Base-by-base conservation (phyloP, 106 monocot species). In the Chionographis japonica region DNA sequence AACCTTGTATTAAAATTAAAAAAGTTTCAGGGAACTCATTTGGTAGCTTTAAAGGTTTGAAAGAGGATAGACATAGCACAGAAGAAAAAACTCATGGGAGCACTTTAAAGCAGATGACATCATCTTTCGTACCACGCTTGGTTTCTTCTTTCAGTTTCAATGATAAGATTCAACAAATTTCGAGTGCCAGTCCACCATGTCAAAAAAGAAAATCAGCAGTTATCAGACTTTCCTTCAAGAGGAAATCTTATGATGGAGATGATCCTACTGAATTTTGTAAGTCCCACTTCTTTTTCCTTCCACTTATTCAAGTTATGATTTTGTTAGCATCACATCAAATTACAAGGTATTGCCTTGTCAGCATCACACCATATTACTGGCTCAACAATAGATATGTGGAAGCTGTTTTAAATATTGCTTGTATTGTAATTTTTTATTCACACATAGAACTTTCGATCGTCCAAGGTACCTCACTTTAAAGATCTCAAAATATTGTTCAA, bases 211-310 rank as follows among this genome's bases (percentile, higher is more conserved):
- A 83, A 65, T 79, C 84, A 35, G 70, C 78, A 43, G 80, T 83
- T 56, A 75, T 85, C 53, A 79, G 72, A 77, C 70, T 90, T 57
- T 90, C 92, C 17, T 85, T 92, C 52, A 92, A 80, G 73, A 75
- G 78, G 64, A 83, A 46, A 71, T 88, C 92, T 40, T 83, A 62
- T 76, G 95, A 91, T 54, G 86, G 84, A 53, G 86, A 91, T 51
- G 90, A 88, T 62, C 69, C 81, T 66, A 80, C 77, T 52, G 80
- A 83, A 73, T 61, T 86, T 41, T 84, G 95, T 95, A 72, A 84
- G 91, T 78, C 14, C 27, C 27, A 42, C 12, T 60, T 11, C 15
- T 36, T 4, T 41, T 14, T 39, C 14, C 8, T 56, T 15, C 35
- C 2, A 40, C n/a, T 4, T 42, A 27, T 3, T 4, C 13, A 16